Conservation (phyloP, 208 protist species). For the Balamuthia mandrillaris region DNA sequence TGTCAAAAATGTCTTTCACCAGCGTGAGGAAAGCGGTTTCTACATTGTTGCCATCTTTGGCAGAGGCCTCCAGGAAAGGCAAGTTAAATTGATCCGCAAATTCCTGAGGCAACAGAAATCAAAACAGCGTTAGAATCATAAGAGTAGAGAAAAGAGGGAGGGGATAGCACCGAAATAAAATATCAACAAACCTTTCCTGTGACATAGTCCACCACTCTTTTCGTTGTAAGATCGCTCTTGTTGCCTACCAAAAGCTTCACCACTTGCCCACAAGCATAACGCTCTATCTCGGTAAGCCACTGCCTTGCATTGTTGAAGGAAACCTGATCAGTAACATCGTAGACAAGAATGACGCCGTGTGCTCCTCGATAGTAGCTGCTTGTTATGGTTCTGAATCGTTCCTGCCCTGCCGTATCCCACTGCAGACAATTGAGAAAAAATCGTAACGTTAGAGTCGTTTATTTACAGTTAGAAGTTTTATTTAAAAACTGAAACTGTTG, state of each 20-base stretch:
- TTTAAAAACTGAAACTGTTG: conserved; percentile 69
- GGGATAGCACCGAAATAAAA: too few species aligned
- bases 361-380: conserved; percentile 67
- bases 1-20: neutral
- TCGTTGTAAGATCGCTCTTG: neutral
- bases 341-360: conserved; percentile 63
- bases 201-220: conserved; percentile 78
- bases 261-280: conserved; percentile 30
- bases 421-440: too few species aligned
- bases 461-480: too few species aligned
- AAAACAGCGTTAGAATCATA: too few species aligned
- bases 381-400: conserved; percentile 72
- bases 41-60: neutral
- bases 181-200: too few species aligned
- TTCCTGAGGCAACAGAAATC: too few species aligned
- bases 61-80: neutral
- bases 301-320: neutral
- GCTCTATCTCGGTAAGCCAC: conserved; percentile 17
- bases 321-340: conserved; percentile 32
- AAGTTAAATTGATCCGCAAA: neutral
- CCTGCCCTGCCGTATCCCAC: conserved; percentile 74
- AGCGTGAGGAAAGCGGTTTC: neutral
- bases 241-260: conserved; percentile 24
- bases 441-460: too few species aligned
- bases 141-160: too few species aligned